phyloP scores from a whole-genome alignment of 2,329 filamentous ascomycete species.

The Verticillium alfalfae region DNA sequence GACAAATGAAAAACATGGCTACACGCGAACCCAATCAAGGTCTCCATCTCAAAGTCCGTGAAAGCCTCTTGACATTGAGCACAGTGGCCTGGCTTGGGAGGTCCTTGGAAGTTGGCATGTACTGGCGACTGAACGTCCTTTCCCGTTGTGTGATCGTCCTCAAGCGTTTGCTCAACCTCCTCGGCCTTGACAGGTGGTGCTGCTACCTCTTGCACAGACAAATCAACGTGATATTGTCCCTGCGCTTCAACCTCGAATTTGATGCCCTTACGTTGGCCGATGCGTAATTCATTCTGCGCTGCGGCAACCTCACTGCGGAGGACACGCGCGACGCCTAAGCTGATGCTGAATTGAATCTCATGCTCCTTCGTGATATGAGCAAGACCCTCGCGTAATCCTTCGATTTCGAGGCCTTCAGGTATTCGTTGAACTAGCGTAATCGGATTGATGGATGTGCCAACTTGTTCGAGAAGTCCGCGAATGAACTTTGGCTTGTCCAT shows the following conservation, averaged over 20 bases:
- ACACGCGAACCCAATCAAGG: slow-evolving; percentile 74
- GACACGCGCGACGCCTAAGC: slow-evolving; percentile 80
- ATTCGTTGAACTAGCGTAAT: slow-evolving; percentile 87
- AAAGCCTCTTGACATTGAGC: slow-evolving; percentile 53
- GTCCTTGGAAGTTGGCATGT: slow-evolving; percentile 20
- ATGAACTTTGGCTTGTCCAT: slow-evolving; percentile 99
- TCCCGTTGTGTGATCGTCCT: not conserved
- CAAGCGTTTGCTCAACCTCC: slow-evolving; percentile 4
- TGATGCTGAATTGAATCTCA: slow-evolving; percentile 91
- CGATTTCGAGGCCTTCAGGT: slow-evolving; percentile 86
- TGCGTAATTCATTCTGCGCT: slow-evolving; percentile 75
- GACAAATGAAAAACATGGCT: slow-evolving; percentile 76
- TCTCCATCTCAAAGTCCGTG: slow-evolving; percentile 59
- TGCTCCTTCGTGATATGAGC: slow-evolving; percentile 91
- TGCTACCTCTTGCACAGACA: slow-evolving; percentile 32
- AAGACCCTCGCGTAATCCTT: slow-evolving; percentile 81
- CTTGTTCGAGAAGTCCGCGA: slow-evolving; percentile 83
- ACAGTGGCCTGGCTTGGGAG: slow-evolving; percentile 49
- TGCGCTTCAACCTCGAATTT: slow-evolving; percentile 72
- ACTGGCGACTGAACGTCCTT: not conserved
- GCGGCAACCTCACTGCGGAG: slow-evolving; percentile 80
- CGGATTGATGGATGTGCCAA: slow-evolving; percentile 88
- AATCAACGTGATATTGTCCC: slow-evolving; percentile 33
- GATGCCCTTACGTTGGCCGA: slow-evolving; percentile 76
- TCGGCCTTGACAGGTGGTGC: slow-evolving; percentile 6